Conservation (phyloP, 2,329 filamentous ascomycete species). For the Pestalotiopsis sp. region DNA sequence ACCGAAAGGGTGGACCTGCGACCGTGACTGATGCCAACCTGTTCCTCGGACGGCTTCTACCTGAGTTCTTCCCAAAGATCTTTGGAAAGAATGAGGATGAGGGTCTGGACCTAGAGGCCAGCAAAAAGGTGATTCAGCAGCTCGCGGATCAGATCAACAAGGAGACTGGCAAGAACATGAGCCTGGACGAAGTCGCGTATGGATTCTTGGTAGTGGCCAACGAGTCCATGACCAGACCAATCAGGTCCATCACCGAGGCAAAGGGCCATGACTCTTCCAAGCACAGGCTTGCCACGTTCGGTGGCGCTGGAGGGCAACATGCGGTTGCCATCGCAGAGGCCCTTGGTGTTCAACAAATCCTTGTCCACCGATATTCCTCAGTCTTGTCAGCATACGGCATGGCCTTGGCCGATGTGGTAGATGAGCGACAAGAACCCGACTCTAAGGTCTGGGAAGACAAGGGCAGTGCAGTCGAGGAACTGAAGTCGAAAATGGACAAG, state of each 20-base stretch:
- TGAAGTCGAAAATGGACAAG: conserved; percentile 76
- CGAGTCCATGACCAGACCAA: conserved; percentile 88
- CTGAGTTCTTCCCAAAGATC: conserved; percentile 93
- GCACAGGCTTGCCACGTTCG: conserved; percentile 89
- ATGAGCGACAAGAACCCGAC: conserved; percentile 82
- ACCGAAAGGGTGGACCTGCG: conserved; percentile 84
- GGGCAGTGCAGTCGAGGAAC: conserved; percentile 58
- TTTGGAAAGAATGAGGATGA: conserved; percentile 89
- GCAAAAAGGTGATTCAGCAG: conserved; percentile 73
- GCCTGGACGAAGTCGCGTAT: conserved; percentile 81
- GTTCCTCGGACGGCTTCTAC: conserved; percentile 79
- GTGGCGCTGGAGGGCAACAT: conserved; percentile 88
- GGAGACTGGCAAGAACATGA: conserved; percentile 73
- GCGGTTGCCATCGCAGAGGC: conserved; percentile 89
- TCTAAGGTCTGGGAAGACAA: conserved; percentile 64
- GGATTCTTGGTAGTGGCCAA: conserved; percentile 91
- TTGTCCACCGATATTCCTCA: conserved; percentile 86
- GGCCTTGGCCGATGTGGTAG: conserved; percentile 90
- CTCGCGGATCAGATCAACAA: conserved; percentile 77
- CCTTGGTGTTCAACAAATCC: conserved; percentile 80
- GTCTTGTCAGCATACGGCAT: conserved; percentile 91
- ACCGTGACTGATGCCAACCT: conserved; percentile 95
- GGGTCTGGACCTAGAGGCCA: conserved; percentile 75
- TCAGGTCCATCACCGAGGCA: conserved; percentile 87
- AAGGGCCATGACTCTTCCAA: conserved; percentile 90